Conservation (phyloP, 495 filamentous ascomycete genomes). For the Tuber magnatum region DNA sequence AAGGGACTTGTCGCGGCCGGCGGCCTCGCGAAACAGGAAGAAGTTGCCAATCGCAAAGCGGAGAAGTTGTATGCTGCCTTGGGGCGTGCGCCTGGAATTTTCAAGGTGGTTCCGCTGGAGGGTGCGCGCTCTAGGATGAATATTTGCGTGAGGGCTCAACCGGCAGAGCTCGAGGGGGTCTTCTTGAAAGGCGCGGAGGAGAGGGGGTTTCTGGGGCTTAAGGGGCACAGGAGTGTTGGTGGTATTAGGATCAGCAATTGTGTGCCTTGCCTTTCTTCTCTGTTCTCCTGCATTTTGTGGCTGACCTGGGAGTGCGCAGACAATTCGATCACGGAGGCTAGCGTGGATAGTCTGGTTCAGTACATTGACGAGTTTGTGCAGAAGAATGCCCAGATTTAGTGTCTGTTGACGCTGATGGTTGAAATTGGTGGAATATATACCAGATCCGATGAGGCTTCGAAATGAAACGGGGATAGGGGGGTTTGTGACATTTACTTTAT, state of each 20-base stretch:
- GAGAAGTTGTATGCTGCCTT: constrained; percentile 64
- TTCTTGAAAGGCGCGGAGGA: constrained; percentile 67
- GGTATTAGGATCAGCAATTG: constrained; percentile 59
- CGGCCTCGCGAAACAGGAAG: constrained; percentile 66
- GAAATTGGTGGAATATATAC: neutral
- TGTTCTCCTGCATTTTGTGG: constrained; percentile 7
- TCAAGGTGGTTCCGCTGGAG: constrained; percentile 66
- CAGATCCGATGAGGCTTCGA: neutral
- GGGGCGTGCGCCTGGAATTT: constrained; percentile 54
- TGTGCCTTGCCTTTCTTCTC: constrained; percentile 14
- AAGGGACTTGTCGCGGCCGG: constrained; percentile 54
- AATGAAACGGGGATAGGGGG: neutral
- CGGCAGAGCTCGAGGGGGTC: constrained; percentile 58
- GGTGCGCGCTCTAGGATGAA: constrained; percentile 77
- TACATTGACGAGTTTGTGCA: constrained; percentile 55
- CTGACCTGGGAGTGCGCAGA: constrained; percentile 39
- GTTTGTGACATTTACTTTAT: neutral
- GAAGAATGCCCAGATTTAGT: neutral
- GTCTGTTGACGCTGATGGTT: neutral
- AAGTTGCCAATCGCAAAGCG: constrained; percentile 58
- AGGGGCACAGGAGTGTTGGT: constrained; percentile 74
- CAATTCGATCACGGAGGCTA: constrained; percentile 56
- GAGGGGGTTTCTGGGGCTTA: constrained; percentile 60
- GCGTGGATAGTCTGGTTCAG: constrained; percentile 53
- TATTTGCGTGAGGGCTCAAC: constrained; percentile 74